Percentiles rank a stretch among this genome's conserved stretches.
phyloP scores from a whole-genome alignment of 2,329 filamentous ascomycete species.

The Lasiodiplodia sp. region DNA sequence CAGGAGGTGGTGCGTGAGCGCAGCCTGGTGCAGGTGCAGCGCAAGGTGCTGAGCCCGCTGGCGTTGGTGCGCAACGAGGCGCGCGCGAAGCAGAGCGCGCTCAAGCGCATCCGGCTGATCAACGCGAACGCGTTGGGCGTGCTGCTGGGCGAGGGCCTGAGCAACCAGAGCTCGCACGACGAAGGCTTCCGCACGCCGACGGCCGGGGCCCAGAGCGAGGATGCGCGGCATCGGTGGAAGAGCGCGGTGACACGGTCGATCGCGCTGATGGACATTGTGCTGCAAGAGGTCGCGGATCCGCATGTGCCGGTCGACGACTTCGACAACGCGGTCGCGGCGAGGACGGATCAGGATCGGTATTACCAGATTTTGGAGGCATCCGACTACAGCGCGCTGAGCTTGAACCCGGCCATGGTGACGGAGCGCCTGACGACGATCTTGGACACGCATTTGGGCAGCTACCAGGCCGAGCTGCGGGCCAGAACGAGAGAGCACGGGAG shows the following conservation, averaged over 20 bases:
- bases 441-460: conserved; percentile 70
- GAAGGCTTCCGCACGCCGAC: conserved; percentile 56
- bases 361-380: conserved; percentile 51
- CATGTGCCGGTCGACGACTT: conserved; percentile 63
- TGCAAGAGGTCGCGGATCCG: conserved; percentile 72
- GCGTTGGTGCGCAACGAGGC: conserved; percentile 78
- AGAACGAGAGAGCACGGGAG: conserved; percentile 73
- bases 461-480: conserved; percentile 63
- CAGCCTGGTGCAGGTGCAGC: conserved; percentile 74
- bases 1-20: conserved; percentile 76
- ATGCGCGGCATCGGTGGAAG: conserved; percentile 68
- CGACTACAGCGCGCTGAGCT: conserved; percentile 36
- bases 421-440: conserved; percentile 74
- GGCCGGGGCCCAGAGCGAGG: conserved; percentile 52
- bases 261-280: conserved; percentile 83
- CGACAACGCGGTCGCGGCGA: conserved; percentile 62
- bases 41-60: conserved; percentile 78
- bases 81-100: conserved; percentile 72
- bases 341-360: conserved; percentile 60
- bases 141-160: conserved; percentile 83
- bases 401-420: conserved; percentile 64
- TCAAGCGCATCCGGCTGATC: conserved; percentile 77
- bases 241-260: conserved; percentile 81
- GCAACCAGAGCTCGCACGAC: conserved; percentile 65
- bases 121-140: conserved; percentile 88